These are phyloP conservation scores for Purpureocillium lavendulum DNA, from an alignment of 2,329 filamentous ascomycete species.

Conservation along the genomic window DNA sequence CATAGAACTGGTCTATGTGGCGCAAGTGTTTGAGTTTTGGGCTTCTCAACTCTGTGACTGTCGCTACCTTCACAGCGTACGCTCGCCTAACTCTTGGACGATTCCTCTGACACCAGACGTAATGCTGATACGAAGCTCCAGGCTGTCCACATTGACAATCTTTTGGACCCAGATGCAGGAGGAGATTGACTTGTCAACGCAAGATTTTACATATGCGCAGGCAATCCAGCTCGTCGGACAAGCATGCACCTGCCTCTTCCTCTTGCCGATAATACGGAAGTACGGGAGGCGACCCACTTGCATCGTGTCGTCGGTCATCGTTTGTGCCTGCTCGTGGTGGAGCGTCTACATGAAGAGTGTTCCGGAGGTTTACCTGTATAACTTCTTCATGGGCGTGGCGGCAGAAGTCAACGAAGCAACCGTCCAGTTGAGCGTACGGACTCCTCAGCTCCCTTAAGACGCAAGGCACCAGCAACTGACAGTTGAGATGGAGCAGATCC, in stretches of 20 bases:
- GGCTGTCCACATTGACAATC: slow-evolving; percentile 10
- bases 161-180: slow-evolving; percentile 11
- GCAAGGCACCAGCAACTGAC: not conserved
- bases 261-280: not conserved
- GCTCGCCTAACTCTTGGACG: not conserved
- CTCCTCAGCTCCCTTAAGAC: not conserved
- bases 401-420: not conserved
- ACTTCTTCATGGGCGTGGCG: not conserved
- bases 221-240: slow-evolving; percentile 19
- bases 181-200: slow-evolving; percentile 17
- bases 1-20: slow-evolving; percentile 13
- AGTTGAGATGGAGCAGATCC: slow-evolving; percentile 11
- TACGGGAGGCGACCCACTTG: not conserved
- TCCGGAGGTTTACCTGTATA: not conserved
- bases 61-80: slow-evolving; percentile 14
- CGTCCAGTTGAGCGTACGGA: not conserved
- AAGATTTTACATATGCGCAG: slow-evolving; percentile 16
- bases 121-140: not conserved
- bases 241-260: not conserved
- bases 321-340: not conserved
- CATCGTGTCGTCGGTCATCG: not conserved
- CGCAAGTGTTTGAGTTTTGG: slow-evolving; percentile 15
- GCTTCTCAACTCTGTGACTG: slow-evolving; percentile 12
- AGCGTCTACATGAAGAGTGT: not conserved
- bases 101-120: not conserved